These are phyloP conservation scores for Kwoniella botswanensis DNA, from an alignment of 768 basidiomycete species.

Conservation along the genomic window DNA sequence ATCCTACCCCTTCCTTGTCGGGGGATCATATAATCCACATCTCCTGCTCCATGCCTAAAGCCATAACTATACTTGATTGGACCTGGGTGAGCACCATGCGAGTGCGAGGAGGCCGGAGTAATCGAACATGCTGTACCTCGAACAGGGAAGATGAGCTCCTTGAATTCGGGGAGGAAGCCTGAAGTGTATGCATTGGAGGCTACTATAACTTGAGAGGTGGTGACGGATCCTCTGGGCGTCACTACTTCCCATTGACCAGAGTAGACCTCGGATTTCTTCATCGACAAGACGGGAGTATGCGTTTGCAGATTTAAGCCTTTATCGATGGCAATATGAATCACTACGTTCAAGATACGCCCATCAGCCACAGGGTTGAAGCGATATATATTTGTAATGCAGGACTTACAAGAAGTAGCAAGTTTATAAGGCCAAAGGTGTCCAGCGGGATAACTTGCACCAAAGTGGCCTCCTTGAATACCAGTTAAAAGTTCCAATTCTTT, in stretches of 20 bases:
- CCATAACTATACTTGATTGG: conserved; percentile 40
- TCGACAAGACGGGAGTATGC: conserved; percentile 28
- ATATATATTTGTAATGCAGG: too few relatives aligned
- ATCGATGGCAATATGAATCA: conserved; percentile 21
- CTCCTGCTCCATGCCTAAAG: conserved; percentile 35
- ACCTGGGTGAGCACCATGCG: conserved; percentile 22
- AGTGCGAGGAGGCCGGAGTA: conserved; percentile 33
- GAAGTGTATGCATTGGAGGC: conserved; percentile 85
- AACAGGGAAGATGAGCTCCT: conserved; percentile 38
- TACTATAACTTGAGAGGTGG: conserved; percentile 72
- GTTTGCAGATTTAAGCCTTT: conserved; percentile 41
- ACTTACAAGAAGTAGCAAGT: conserved; percentile 39
- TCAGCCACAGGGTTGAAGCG: too few relatives aligned
- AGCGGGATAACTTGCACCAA: conserved; percentile 39
- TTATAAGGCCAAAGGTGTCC: conserved; percentile 47
- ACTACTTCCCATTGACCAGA: conserved; percentile 63
- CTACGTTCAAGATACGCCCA: not conserved
- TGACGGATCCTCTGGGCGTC: conserved; percentile 70
- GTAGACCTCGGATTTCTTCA: not conserved
- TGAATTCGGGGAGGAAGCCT: conserved; percentile 72
- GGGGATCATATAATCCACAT: conserved; percentile 47
- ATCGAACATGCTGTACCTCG: conserved; percentile 47
- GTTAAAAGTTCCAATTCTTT: conserved; percentile 26
- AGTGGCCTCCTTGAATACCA: conserved; percentile 26
- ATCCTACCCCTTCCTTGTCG: conserved; percentile 41